Conservation (phyloP, 352 stramenopile genomes). For the Phytophthora parvispora region DNA sequence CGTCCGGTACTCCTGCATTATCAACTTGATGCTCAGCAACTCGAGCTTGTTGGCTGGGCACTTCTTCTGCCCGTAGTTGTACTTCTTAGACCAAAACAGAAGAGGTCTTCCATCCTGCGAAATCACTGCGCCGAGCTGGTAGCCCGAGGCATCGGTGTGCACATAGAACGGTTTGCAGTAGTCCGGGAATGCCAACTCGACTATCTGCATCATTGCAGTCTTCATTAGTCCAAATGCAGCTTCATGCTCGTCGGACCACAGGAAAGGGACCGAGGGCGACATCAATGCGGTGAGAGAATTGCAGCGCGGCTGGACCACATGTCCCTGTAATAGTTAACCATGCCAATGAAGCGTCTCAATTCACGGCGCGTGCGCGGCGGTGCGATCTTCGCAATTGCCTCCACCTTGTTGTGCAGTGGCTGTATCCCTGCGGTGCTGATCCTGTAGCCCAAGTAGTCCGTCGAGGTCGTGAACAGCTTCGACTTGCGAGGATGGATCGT, state of each 20-base stretch:
- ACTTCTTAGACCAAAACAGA: not conserved
- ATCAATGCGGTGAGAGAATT: not conserved
- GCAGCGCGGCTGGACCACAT: not conserved
- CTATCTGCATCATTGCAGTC: not conserved
- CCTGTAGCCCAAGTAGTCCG: not conserved
- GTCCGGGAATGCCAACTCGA: not conserved
- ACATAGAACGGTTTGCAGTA: not conserved
- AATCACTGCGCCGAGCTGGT: not conserved
- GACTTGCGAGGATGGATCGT: not conserved
- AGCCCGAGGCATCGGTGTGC: not conserved
- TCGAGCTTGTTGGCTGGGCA: not conserved
- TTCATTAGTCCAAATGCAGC: not conserved
- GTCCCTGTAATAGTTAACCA: not conserved
- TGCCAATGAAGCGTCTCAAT: not conserved
- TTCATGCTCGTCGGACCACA: not conserved
- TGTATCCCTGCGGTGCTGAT: not conserved
- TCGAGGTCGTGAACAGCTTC: not conserved
- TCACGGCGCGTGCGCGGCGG: not conserved
- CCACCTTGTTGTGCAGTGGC: not conserved
- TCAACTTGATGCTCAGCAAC: not conserved
- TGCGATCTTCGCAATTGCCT: not conserved
- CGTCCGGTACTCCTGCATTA: not conserved
- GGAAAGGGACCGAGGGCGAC: not conserved
- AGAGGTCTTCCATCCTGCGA: not conserved
- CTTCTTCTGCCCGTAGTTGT: not conserved